Base-by-base conservation (phyloP, 1,284 basidiomycete genomes). In the Fomitopsis palustris region DNA sequence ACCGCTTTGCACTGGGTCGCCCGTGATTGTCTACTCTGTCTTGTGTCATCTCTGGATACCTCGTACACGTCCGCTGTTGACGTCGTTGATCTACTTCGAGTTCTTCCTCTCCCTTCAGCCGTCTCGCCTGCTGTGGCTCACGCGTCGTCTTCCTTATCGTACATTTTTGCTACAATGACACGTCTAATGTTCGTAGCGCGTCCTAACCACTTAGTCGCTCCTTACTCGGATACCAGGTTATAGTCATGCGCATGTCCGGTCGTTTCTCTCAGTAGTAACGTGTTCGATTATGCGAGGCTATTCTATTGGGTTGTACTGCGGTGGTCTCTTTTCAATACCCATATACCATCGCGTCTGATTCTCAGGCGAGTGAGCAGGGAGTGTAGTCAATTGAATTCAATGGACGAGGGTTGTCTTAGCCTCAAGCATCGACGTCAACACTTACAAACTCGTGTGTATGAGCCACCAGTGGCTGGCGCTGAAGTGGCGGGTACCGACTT, bases 1-100 rank as follows among this genome's bases (percentile, higher is more conserved):
- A 88, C 74, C 84, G 88, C 59, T 90, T 90, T 84, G 35, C 35
- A 37, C 80, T 91, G 59, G 84, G 89, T 63, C 78, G 86, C 67
- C 90, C 79, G 77, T 69, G 55, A 52, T 58, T 37, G 35, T 14
- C 27, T 8, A 5, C 31, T 49, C 29, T 19, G 41, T 43, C 4
- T 43, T 21, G 19, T 31, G 12, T 29, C 31, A 64, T 45, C 57
- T 56, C 61, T 53, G 54, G 54, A 60, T 60, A 56, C 43, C 35
- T 27, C 21, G 27, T 12, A n/a, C 35, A 17, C 31, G 43, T 9
- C 42, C 33, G 54, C 31, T 49, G 12, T 33, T 27, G 31, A 27
- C 19, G 31, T 21, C 49, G 31, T 51, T 57, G 47, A 53, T 55
- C 41, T 60, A 56, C 33, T 29, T 54, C 45, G 42, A 38, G 54